Percentiles rank a stretch among this genome's conserved stretches.
Conservation (phyloP, 331 rosid species). For the Erythrophleum ivorense region DNA sequence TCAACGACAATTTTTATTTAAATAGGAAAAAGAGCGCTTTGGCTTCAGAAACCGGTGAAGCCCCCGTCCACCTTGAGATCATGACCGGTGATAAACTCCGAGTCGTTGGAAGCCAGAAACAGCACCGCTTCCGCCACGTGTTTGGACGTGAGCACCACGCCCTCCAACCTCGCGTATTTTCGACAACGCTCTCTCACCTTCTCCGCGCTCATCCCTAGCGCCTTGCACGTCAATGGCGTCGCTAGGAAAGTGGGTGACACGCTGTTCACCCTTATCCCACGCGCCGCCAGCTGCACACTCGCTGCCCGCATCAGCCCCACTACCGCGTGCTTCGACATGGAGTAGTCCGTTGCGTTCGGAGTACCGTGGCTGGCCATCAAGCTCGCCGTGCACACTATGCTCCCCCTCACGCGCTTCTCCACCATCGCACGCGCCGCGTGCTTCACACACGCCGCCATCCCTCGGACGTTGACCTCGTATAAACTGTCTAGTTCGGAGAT, state of each 20-base stretch:
- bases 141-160: constrained; percentile 35
- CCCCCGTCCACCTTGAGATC: constrained; percentile 57
- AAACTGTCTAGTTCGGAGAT: constrained; percentile 40
- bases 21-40: too few relatives aligned
- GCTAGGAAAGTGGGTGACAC: constrained; percentile 58
- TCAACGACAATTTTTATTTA: too few relatives aligned
- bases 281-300: constrained; percentile 54
- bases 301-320: constrained; percentile 58
- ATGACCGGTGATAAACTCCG: constrained; percentile 57
- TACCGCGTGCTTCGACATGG: constrained; percentile 65
- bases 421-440: constrained; percentile 70
- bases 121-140: constrained; percentile 60
- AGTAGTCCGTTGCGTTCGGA: constrained; percentile 17
- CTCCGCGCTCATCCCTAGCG: neutral
- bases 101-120: constrained; percentile 51
- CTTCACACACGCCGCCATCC: constrained; percentile 64
- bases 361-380: constrained; percentile 32
- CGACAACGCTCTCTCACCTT: neutral
- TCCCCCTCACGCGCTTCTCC: constrained; percentile 52
- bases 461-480: constrained; percentile 43
- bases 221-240: constrained; percentile 34
- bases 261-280: constrained; percentile 60
- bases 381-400: constrained; percentile 62
- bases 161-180: constrained; percentile 22
- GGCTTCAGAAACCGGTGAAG: neutral